phyloP scores from a whole-genome alignment of 306 rosid species.

The Inga laurina region DNA sequence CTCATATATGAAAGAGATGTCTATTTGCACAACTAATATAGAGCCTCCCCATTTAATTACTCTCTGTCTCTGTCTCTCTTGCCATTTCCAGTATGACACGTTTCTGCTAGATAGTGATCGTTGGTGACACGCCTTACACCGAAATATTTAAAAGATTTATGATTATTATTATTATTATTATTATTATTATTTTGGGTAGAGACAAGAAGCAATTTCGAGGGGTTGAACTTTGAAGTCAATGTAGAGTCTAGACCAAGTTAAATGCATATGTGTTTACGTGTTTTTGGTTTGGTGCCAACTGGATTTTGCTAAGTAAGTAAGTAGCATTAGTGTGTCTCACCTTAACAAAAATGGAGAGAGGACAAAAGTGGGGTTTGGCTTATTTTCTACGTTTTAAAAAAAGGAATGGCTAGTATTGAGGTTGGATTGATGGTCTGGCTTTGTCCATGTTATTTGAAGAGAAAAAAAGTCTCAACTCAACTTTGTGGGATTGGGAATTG shows the following conservation, averaged over 20 bases:
- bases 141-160: background rate
- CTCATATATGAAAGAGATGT: constrained; percentile 13
- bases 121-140: background rate
- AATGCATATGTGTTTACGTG: background rate
- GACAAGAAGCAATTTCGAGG: background rate
- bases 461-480: background rate
- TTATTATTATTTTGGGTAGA: background rate
- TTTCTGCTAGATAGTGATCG: background rate
- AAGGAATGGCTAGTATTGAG: background rate
- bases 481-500: background rate
- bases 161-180: background rate
- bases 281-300: constrained; percentile 11
- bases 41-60: background rate
- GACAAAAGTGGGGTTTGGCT: constrained; percentile 2
- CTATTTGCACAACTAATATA: background rate
- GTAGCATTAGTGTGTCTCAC: background rate
- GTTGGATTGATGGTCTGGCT: background rate
- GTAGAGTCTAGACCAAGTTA: constrained; percentile 15
- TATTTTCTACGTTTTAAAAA: constrained; percentile 6
- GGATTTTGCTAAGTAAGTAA: background rate
- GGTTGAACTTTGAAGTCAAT: constrained; percentile 1
- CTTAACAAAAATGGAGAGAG: background rate
- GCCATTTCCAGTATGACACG: background rate
- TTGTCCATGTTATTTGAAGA: background rate
- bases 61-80: background rate